Evolutionary conservation across 768 basidiomycete species (phyloP).

Genomic region (Calocybe indica): DNA sequence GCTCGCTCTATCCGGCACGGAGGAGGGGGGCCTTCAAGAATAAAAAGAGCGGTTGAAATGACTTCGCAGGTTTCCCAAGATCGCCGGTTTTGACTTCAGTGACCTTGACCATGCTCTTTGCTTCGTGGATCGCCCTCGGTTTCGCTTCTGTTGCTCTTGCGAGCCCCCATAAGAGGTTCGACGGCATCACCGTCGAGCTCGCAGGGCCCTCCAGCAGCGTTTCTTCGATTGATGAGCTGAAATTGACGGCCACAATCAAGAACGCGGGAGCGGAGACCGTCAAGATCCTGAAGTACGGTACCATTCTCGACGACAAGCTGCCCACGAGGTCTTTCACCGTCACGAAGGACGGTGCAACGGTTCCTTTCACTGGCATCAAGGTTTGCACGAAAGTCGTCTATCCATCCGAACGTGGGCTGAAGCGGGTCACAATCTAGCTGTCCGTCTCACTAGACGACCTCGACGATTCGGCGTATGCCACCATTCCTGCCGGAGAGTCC

Average conservation of each 20-base stretch:
- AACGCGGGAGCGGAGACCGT: slow-evolving; percentile 33
- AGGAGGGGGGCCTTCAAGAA: too few relatives aligned
- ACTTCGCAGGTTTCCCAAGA: too few relatives aligned
- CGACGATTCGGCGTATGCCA: slow-evolving; percentile 32
- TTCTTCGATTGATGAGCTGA: slow-evolving; percentile 31
- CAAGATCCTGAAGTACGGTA: slow-evolving; percentile 41
- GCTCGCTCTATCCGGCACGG: too few relatives aligned
- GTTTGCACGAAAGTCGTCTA: slow-evolving; percentile 12
- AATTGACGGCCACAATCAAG: slow-evolving; percentile 34
- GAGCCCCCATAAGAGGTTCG: slow-evolving; percentile 24
- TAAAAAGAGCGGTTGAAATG: too few relatives aligned
- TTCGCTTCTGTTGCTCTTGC: slow-evolving; percentile 23
- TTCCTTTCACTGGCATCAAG: slow-evolving; percentile 39
- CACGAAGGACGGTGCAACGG: slow-evolving; percentile 31
- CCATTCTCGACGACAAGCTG: slow-evolving; percentile 35
- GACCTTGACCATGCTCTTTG: slow-evolving; percentile 20
- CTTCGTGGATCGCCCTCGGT: slow-evolving; percentile 20
- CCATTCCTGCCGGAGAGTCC: slow-evolving; percentile 33
- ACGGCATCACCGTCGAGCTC: slow-evolving; percentile 25
- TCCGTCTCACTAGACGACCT: slow-evolving; percentile 29
- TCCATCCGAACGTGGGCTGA: not conserved
- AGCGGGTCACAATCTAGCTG: slow-evolving; percentile 16
- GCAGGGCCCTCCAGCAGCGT: slow-evolving; percentile 21
- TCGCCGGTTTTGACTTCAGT: too few relatives aligned
- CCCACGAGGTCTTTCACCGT: slow-evolving; percentile 39